phyloP scores from a whole-genome alignment of 192 early-diverging fungal species.

The Podila minutissima region DNA sequence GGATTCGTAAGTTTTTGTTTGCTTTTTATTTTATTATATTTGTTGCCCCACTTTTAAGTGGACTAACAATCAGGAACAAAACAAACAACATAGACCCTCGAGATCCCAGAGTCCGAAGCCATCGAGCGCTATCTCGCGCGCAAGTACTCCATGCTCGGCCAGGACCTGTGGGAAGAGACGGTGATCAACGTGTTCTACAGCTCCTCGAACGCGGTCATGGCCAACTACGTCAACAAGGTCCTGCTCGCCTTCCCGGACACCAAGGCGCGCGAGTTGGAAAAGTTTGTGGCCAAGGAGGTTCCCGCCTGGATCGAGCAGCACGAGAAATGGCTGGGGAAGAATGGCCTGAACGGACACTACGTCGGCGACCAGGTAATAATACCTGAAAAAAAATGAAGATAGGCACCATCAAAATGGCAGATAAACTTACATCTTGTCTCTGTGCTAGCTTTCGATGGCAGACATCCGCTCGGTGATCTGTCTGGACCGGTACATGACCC shows the following conservation, averaged over 20 bases:
- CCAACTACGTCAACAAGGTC: conserved; percentile 37
- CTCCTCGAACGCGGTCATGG: conserved; percentile 32
- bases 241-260: conserved; percentile 39
- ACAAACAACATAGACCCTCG: conserved; percentile 25
- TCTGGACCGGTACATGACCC: conserved; percentile 31
- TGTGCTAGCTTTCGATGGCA: conserved; percentile 21
- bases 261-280: conserved; percentile 18
- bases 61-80: neutral
- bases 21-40: neutral
- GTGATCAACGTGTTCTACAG: conserved; percentile 45
- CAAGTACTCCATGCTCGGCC: conserved; percentile 44
- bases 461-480: conserved; percentile 35
- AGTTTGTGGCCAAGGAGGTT: conserved; percentile 23
- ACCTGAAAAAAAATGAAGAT: no score
- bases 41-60: neutral
- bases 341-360: conserved; percentile 18
- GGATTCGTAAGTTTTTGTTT: neutral
- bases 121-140: conserved; percentile 63
- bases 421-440: neutral
- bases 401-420: no score
- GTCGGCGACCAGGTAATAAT: conserved; percentile 9
- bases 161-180: conserved; percentile 41
- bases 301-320: conserved; percentile 30
- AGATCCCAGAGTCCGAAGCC: conserved; percentile 54
- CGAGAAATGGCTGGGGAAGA: conserved; percentile 31